These are phyloP conservation scores for Metarhizium robertsii DNA, from an alignment of 2,329 filamentous ascomycete genomes.

Conservation along the genomic window DNA sequence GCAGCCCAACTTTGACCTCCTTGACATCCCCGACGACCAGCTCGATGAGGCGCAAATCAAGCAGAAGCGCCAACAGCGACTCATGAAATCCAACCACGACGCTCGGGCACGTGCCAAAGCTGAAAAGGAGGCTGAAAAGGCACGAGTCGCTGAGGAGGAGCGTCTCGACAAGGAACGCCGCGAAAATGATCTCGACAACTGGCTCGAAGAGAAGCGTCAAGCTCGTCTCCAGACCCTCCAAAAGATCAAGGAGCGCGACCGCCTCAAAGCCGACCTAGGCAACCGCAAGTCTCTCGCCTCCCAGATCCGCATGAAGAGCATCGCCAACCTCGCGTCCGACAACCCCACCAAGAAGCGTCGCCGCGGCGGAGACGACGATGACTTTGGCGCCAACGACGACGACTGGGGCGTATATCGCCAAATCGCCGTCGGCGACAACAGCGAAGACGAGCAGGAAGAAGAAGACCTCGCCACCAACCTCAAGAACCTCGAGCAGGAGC, in stretches of 20 bases:
- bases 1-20: slow-evolving; percentile 73
- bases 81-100: slow-evolving; percentile 92
- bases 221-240: slow-evolving; percentile 63
- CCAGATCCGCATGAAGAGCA: slow-evolving; percentile 96
- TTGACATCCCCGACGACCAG: slow-evolving; percentile 85
- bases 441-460: slow-evolving; percentile 87
- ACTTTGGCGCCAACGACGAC: slow-evolving; percentile 92
- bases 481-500: slow-evolving; percentile 69
- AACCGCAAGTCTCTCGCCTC: slow-evolving; percentile 95
- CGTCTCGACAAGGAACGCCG: slow-evolving; percentile 75
- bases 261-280: slow-evolving; percentile 85
- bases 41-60: slow-evolving; percentile 87
- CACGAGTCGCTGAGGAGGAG: slow-evolving; percentile 72
- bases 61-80: slow-evolving; percentile 81
- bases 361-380: slow-evolving; percentile 85
- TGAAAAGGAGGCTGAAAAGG: slow-evolving; percentile 90
- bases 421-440: slow-evolving; percentile 73
- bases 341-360: slow-evolving; percentile 74
- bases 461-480: slow-evolving; percentile 71
- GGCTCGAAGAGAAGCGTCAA: slow-evolving; percentile 74
- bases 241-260: slow-evolving; percentile 87
- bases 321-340: slow-evolving; percentile 91
- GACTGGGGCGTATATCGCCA: slow-evolving; percentile 97
- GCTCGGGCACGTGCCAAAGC: slow-evolving; percentile 88
- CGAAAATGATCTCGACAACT: slow-evolving; percentile 73